Percentiles rank a stretch among this genome's conserved stretches.
Conservation (phyloP, 2,329 filamentous ascomycete species). For the Colletotrichum sojae region DNA sequence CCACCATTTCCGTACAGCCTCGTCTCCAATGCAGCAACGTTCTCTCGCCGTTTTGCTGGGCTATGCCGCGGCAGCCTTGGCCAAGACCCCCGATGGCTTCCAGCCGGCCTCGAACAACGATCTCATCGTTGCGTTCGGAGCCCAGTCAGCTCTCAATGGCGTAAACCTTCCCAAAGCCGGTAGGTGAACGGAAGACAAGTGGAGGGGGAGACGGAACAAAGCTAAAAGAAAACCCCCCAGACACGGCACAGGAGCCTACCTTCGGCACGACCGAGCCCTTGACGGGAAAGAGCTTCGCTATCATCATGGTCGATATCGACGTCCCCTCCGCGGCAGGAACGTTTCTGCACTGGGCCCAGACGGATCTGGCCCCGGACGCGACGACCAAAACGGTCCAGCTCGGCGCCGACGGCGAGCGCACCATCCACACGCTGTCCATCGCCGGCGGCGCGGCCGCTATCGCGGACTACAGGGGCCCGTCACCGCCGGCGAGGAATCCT, state of each 20-base stretch:
- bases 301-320: slow-evolving; percentile 61
- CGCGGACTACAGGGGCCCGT: slow-evolving; percentile 51
- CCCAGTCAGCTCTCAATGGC: slow-evolving; percentile 53
- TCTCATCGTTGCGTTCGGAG: slow-evolving; percentile 56
- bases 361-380: slow-evolving; percentile 47
- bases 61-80: slow-evolving; percentile 46
- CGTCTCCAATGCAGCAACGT: slow-evolving; percentile 13
- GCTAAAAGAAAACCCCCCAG: neutral
- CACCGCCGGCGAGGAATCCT: slow-evolving; percentile 52
- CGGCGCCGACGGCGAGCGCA: slow-evolving; percentile 13
- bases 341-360: slow-evolving; percentile 62
- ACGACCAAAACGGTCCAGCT: slow-evolving; percentile 14
- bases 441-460: slow-evolving; percentile 32
- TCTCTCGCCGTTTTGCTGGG: slow-evolving; percentile 20
- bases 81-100: slow-evolving; percentile 58
- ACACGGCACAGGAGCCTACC: slow-evolving; percentile 22
- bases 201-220: too few relatives aligned
- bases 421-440: slow-evolving; percentile 16
- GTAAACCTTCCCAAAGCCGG: slow-evolving; percentile 54
- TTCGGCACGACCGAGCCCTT: slow-evolving; percentile 34
- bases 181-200: slow-evolving; percentile 42
- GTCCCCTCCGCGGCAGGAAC: slow-evolving; percentile 59
- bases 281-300: slow-evolving; percentile 51
- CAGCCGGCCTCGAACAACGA: slow-evolving; percentile 52
- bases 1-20: too few relatives aligned